Conservation (phyloP, 371 early-diverging fungal species). For the Actinomortierella wolfii region DNA sequence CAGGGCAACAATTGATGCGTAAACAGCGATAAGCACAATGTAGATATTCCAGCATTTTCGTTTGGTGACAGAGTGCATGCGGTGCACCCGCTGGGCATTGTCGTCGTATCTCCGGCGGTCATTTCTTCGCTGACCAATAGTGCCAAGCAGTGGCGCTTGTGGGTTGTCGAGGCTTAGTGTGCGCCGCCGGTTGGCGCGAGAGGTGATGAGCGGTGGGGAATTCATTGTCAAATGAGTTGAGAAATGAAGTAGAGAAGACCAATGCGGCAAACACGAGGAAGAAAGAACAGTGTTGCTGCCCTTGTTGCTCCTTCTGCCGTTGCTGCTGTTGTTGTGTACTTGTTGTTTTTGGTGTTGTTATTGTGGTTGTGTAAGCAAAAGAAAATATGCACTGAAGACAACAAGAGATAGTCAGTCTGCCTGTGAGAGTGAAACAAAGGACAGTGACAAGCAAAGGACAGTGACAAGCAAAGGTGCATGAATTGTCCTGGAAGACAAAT, state of each 20-base stretch:
- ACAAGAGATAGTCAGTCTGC: too few species aligned
- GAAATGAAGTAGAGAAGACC: background rate
- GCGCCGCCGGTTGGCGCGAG: conserved; percentile 42
- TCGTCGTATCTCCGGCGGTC: conserved; percentile 29
- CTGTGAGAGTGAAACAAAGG: too few species aligned
- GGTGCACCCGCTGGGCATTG: conserved; percentile 19
- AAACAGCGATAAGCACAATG: conserved; percentile 13
- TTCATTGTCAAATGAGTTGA: conserved; percentile 7
- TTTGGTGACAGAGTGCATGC: conserved; percentile 17
- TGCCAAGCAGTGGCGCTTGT: conserved; percentile 24
- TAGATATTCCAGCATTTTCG: conserved; percentile 31
- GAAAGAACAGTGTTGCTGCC: too few species aligned
- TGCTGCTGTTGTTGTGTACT: too few species aligned
- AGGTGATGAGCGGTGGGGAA: conserved; percentile 32
- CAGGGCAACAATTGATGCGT: conserved; percentile 7
- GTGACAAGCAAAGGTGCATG: too few species aligned
- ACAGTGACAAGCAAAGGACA: too few species aligned
- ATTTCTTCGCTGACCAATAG: conserved; percentile 23
- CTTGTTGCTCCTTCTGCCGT: too few species aligned
- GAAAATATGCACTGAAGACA: too few species aligned
- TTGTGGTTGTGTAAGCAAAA: too few species aligned
- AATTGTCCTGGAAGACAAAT: too few species aligned
- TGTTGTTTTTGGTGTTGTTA: too few species aligned
- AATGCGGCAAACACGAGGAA: too few species aligned
- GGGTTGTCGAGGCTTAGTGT: conserved; percentile 31